phyloP scores from a whole-genome alignment of 257 asterid genomes.

The Ehretia macrophylla region DNA sequence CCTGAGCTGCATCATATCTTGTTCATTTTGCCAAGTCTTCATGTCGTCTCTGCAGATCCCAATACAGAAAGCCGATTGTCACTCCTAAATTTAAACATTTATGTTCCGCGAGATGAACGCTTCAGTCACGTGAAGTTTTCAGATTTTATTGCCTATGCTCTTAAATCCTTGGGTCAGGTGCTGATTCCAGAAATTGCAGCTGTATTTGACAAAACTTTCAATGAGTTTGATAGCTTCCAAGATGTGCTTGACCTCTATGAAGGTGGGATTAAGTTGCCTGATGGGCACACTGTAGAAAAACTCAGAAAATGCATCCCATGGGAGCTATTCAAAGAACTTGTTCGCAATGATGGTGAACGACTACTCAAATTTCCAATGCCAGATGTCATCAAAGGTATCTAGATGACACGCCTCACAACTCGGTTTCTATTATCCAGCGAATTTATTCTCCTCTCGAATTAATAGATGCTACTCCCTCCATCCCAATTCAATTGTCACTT shows the following conservation, averaged over 20 bases:
- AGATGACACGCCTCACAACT: background rate
- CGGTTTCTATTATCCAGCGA: background rate
- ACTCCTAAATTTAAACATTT: conserved; percentile 50
- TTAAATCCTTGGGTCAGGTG: conserved; percentile 75
- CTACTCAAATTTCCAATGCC: conserved; percentile 72
- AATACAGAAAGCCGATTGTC: conserved; percentile 55
- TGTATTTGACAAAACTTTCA: conserved; percentile 60
- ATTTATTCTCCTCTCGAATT: background rate
- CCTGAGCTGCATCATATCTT: background rate
- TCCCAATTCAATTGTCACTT: no score
- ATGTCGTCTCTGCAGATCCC: conserved; percentile 45
- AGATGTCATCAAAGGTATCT: conserved; percentile 65
- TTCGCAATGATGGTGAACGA: conserved; percentile 61
- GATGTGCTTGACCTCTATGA: conserved; percentile 63
- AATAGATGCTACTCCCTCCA: no score
- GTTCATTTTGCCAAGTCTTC: no score
- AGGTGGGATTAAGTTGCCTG: conserved; percentile 53
- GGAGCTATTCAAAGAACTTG: conserved; percentile 64
- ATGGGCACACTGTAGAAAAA: conserved; percentile 26
- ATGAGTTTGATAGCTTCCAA: conserved; percentile 82
- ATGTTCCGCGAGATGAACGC: conserved; percentile 79
- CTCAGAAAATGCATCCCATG: conserved; percentile 53
- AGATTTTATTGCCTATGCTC: conserved; percentile 74
- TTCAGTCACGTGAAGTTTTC: conserved; percentile 74
- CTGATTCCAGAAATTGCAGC: conserved; percentile 59